Conservation (phyloP, 345 rosid species). For the Citrus trifoliata region DNA sequence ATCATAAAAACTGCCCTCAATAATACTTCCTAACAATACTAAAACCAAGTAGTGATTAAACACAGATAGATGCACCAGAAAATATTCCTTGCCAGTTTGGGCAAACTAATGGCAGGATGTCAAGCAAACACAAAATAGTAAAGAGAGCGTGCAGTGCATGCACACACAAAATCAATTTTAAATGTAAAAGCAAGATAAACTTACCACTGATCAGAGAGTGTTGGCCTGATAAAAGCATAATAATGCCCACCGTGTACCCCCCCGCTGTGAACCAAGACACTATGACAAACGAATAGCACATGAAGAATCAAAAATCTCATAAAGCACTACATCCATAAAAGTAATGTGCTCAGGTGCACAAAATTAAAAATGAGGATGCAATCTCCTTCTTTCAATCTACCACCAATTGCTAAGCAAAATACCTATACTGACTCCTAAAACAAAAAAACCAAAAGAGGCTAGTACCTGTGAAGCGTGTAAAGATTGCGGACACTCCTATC, state of each 20-base stretch:
- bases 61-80: not conserved
- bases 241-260: slow-evolving; percentile 99
- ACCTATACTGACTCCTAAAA: not conserved
- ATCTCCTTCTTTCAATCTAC: not conserved
- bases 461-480: slow-evolving; percentile 88
- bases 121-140: not conserved
- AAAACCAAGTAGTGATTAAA: not conserved
- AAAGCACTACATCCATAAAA: not conserved
- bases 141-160: not conserved
- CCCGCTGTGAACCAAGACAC: slow-evolving; percentile 97
- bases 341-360: not conserved
- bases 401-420: not conserved
- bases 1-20: not conserved
- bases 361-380: not conserved
- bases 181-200: not conserved
- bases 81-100: not conserved
- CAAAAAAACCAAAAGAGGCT: not conserved
- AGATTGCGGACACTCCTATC: slow-evolving; percentile 89
- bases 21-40: no score
- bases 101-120: not conserved
- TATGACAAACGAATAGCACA: slow-evolving; percentile 26
- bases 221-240: slow-evolving; percentile 93
- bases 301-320: not conserved
- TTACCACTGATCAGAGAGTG: slow-evolving; percentile 91
- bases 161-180: not conserved